A percentile compares a stretch with the other conserved stretches of the same genome.
phyloP scores from a whole-genome alignment of 495 filamentous ascomycete species.

The Penicillium odoratum region DNA sequence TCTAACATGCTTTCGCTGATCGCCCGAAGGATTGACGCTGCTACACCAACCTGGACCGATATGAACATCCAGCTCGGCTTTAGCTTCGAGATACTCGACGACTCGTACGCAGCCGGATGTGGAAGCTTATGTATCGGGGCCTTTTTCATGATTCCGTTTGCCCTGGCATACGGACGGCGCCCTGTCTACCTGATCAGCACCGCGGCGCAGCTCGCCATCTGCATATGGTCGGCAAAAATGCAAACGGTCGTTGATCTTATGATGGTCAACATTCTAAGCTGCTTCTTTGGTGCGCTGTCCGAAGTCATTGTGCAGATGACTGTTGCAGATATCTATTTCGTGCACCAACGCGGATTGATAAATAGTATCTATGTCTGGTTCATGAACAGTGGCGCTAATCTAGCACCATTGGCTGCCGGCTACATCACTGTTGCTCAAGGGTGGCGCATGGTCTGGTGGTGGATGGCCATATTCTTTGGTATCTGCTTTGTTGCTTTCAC shows the following conservation, averaged over 20 bases:
- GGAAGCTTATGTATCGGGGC: constrained; percentile 38
- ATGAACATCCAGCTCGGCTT: constrained; percentile 40
- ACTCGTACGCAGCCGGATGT: constrained; percentile 40
- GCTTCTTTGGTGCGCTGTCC: constrained; percentile 36
- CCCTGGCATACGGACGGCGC: constrained; percentile 43
- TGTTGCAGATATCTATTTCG: constrained; percentile 49
- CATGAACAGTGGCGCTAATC: constrained; percentile 27
- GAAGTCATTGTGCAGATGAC: constrained; percentile 49
- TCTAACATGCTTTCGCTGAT: neutral
- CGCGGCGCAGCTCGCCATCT: constrained; percentile 30
- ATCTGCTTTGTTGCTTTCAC: constrained; percentile 13
- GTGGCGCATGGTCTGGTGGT: constrained; percentile 55
- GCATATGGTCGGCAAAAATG: constrained; percentile 40
- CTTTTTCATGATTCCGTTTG: constrained; percentile 45
- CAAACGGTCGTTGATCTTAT: constrained; percentile 38
- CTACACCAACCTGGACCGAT: constrained; percentile 39
- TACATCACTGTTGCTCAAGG: constrained; percentile 45
- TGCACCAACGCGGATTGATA: constrained; percentile 44
- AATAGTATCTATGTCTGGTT: constrained; percentile 42
- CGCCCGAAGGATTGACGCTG: constrained; percentile 30
- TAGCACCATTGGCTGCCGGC: constrained; percentile 45
- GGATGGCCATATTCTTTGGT: constrained; percentile 45
- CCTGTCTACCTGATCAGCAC: constrained; percentile 45
- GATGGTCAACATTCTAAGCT: constrained; percentile 32
- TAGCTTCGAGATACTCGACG: constrained; percentile 36